Base-by-base conservation (phyloP, 257 asterid genomes). In the Cruciata laevipes region DNA sequence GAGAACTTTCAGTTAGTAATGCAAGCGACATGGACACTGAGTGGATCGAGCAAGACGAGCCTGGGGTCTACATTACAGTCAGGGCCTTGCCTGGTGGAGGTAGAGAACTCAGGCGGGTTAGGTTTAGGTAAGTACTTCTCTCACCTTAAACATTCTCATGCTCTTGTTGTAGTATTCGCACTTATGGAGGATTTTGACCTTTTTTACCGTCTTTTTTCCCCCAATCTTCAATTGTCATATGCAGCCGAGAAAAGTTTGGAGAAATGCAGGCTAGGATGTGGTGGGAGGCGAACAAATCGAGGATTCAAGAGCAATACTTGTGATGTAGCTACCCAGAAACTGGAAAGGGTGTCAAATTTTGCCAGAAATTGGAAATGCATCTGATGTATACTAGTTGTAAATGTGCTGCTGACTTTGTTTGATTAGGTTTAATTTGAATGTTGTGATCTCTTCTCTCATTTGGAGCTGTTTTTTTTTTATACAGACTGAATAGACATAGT, bases 1-100 rank as follows among this genome's bases (percentile, higher is more conserved):
- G 95, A 70, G 96, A 91, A 68, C 95, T 91, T 49, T 89, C 96
- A 12, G 83, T 83, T 73, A 89, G 97, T 87, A 92, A 89, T 81
- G 97, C 97, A 21, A 86, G 97, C 72, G 97, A 92, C 73, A 67
- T 87, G 73, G 99, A 90, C 64, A 85, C 83, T 3, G 97, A 94
- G 72, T 94, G 99, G 99, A 95, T 94, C 38, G 99, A 94, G 77
- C 90, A 94, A 77, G 99, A 94, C 14, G 97, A 88, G 74, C 92
- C 97, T 60, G 99, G 99, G 73, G 99, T 94, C 70, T 94, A 94
- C 83, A 88, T 94, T 55, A 86, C 99, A 21, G 75, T 94, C 65
- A 82, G 96, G 69, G 84, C 88, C 18, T 71, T 84, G 84, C 95
- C 96, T 55, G 83, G 84, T 66, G 99, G 99, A 31, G 82, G 76